phyloP scores from a whole-genome alignment of 2,329 filamentous ascomycete genomes.

The Xylaria sp. region DNA sequence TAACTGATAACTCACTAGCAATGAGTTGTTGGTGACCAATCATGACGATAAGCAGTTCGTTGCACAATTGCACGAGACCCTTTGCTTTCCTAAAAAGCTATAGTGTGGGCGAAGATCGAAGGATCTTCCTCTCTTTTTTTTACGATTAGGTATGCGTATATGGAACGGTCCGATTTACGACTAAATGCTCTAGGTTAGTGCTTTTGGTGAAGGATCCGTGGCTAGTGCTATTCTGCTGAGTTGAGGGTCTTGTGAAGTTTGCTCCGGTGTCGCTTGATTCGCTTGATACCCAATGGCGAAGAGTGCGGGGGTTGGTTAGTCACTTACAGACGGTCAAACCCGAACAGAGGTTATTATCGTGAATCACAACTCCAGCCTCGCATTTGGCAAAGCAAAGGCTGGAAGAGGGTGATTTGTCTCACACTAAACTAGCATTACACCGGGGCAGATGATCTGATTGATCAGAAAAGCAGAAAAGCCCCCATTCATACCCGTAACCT shows the following conservation, averaged over 20 bases:
- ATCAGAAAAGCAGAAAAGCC: conserved; percentile 2
- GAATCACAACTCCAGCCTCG: conserved; percentile 10
- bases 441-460: conserved; percentile 39
- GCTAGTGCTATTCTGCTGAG: conserved; percentile 17
- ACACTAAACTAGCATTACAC: not conserved
- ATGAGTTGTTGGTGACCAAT: conserved; percentile 33
- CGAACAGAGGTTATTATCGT: conserved; percentile 29
- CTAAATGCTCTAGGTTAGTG: not conserved
- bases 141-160: conserved; percentile 30
- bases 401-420: conserved; percentile 9
- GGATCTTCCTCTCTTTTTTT: conserved; percentile 19
- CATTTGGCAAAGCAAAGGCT: conserved; percentile 1
- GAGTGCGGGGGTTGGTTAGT: conserved; percentile 23
- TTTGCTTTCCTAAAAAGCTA: conserved; percentile 37
- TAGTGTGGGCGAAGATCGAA: conserved; percentile 34
- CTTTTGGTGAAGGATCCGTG: conserved; percentile 23
- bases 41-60: conserved; percentile 23
- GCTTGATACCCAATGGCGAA: conserved; percentile 42
- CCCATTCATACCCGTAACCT: conserved; percentile 8
- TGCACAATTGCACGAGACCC: conserved; percentile 33
- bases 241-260: conserved; percentile 38
- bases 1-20: conserved; percentile 10
- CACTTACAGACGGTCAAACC: conserved; percentile 37
- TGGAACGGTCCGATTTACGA: conserved; percentile 44
- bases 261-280: conserved; percentile 44